Evolutionary conservation across 2,329 filamentous ascomycete species (phyloP), one percentile per base, ranked within the genome.

Genomic region (Diaporthe destruens): DNA sequence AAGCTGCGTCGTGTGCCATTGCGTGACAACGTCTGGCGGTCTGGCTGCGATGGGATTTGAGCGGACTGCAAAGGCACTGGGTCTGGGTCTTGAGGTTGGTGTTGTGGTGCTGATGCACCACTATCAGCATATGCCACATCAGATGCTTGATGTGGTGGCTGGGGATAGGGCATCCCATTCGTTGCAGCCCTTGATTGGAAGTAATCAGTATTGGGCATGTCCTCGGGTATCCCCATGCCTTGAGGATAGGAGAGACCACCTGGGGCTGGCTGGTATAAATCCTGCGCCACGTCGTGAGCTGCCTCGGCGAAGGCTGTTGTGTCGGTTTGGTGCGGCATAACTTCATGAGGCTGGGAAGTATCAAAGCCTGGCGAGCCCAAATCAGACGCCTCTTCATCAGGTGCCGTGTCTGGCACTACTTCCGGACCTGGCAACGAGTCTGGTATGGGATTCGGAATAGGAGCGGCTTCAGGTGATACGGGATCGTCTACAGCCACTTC

Each of bases 191-290:
- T 56, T 18, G 44, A 23, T 23, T 74, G 69, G 29, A 54, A 63
- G 34, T 74, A 74, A 23, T 74, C 68, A 44, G 57, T 32, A 14
- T 36, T 65, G 32, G 72, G 18, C 47, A 68, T 68, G 29, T 61
- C 69, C 16, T 63, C 72, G 32, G 71, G 29, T n/a, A 68, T 55
- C 16, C 56, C 55, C n/a, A 68, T 65, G 23, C 56, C 55, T n/a
- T 79, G 78, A 11, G 80, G 74, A 23, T 80, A 74, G 16, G 74
- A 68, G 20, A 80, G 61, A 23, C 74, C 77, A 23, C 56, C 69
- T 11, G 80, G 76, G 12, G 75, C 71, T n/a, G 78, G 73, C 47
- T 78, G 78, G 42, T 80, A 81, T 72, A 81, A 80, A 32, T 78
- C 74, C 42, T 78, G 71, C 42, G 71, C 47, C 18, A 63, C 47